Base-by-base conservation (phyloP, 176 grass and related monocot species). In the Aegilops speltoides region DNA sequence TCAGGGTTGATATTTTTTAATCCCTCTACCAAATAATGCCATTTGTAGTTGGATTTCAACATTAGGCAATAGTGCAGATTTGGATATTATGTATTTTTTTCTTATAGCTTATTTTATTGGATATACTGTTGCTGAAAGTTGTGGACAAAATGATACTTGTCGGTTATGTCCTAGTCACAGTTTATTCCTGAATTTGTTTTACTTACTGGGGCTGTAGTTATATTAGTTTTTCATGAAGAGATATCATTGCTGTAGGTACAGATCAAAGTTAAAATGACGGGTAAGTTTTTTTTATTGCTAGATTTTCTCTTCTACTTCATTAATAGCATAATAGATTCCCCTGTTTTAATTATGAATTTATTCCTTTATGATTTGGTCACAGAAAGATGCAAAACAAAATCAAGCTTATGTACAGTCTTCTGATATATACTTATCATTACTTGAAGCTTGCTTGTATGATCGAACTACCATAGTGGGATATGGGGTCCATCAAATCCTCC, bases 401-500 rank as follows among this genome's bases (percentile, higher is more conserved):
- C 26, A 17, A 71, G 32, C 24, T 43, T 29, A 79, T 14, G 57
- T 56, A 84, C 40, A 68, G 17, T 46, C 20, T 15, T 43, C 25
- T 76, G 41, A 6, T 31, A 31, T 76, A 45, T 38, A 50, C 19
- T 24, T 54, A 3, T 79, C 36, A 48, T 65, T 74, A 74, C 67
- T 32, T 14, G 12, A 84, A 73, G 31, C 31, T 73, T 28, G 6
- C 17, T 72, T 48, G 6, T 64, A 64, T 15, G 48, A 26, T 29
- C 43, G 36, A 70, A 40, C 22, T 78, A 46, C n/a, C 19, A 66
- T 74, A 75, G 8, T 32, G 46, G 15, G 8, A 16, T 50, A 67
- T n/a, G 50, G 61, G 38, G 6, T 25, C 56, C 74, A 73, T 79
- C 77, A 73, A 73, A 26, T 85, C 32, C 13, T 77, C 25, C 57